phyloP scores from a whole-genome alignment of 1,284 basidiomycete genomes.

The Tylopilus sp. region DNA sequence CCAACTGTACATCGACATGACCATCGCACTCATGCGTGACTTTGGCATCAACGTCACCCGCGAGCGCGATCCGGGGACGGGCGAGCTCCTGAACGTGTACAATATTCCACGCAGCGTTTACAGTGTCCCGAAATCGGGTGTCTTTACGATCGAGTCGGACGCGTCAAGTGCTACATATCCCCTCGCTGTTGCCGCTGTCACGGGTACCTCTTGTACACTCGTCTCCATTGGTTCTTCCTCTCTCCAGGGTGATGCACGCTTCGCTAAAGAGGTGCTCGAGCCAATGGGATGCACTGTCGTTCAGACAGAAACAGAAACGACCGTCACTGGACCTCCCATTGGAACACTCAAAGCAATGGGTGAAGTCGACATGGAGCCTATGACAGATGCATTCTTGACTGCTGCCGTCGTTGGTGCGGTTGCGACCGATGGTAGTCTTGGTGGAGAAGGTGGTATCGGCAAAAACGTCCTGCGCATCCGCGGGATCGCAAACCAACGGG shows the following conservation, averaged over 20 bases:
- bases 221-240: constrained; percentile 92
- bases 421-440: constrained; percentile 57
- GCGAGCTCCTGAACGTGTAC: constrained; percentile 84
- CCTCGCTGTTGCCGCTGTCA: constrained; percentile 96
- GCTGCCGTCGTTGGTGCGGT: constrained; percentile 94
- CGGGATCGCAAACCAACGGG: constrained; percentile 98
- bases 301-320: constrained; percentile 91
- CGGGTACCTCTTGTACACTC: constrained; percentile 94
- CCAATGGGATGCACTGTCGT: constrained; percentile 95
- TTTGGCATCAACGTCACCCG: constrained; percentile 90
- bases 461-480: constrained; percentile 81
- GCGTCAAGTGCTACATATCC: constrained; percentile 98
- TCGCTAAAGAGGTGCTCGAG: constrained; percentile 93
- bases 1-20: constrained; percentile 99
- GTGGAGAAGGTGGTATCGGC: constrained; percentile 40
- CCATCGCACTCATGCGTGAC: constrained; percentile 97
- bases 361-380: constrained; percentile 98
- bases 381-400: constrained; percentile 99
- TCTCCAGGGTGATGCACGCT: constrained; percentile 96
- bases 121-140: constrained; percentile 70
- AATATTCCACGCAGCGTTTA: constrained; percentile 89
- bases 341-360: constrained; percentile 74
- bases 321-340: constrained; percentile 92
- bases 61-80: constrained; percentile 70
- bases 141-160: constrained; percentile 96